A percentile compares a stretch with the other conserved stretches of the same genome.
Evolutionary conservation across 176 grass and related monocot genomes (phyloP).

Genomic region (Phoenix dactylifera): DNA sequence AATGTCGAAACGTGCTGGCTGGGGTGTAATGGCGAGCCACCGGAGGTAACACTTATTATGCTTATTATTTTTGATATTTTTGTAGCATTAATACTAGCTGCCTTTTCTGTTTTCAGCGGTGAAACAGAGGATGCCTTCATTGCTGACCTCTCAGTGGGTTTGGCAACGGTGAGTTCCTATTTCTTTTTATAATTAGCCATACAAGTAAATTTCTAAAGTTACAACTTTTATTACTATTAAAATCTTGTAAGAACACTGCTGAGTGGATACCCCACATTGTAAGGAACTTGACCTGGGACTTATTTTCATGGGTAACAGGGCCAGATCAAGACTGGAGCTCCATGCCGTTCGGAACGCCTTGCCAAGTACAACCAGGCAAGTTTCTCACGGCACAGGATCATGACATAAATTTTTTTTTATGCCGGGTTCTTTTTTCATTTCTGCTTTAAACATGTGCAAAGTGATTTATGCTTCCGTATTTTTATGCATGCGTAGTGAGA

Average conservation of each 20-base stretch:
- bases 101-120: constrained; percentile 39
- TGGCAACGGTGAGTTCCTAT: constrained; percentile 48
- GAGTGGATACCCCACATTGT: no score
- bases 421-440: neutral
- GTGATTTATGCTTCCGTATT: no score
- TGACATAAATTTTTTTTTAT: neutral
- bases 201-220: no score
- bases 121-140: constrained; percentile 99
- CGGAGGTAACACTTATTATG: constrained; percentile 40
- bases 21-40: constrained; percentile 94
- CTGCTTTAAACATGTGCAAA: neutral
- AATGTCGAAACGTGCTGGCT: constrained; percentile 83
- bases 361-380: constrained; percentile 97
- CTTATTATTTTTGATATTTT: neutral
- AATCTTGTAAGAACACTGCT: no score
- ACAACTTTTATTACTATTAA: no score
- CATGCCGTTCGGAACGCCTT: constrained; percentile 88
- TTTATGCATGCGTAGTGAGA: no score
- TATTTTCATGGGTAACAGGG: constrained; percentile 31
- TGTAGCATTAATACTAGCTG: neutral
- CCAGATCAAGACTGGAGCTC: constrained; percentile 96
- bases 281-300: no score
- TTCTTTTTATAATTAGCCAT: neutral
- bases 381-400: neutral
- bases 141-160: constrained; percentile 76